Evolutionary conservation across 2,329 filamentous ascomycete genomes (phyloP).

Genomic region (Pezicula rhizophila): DNA sequence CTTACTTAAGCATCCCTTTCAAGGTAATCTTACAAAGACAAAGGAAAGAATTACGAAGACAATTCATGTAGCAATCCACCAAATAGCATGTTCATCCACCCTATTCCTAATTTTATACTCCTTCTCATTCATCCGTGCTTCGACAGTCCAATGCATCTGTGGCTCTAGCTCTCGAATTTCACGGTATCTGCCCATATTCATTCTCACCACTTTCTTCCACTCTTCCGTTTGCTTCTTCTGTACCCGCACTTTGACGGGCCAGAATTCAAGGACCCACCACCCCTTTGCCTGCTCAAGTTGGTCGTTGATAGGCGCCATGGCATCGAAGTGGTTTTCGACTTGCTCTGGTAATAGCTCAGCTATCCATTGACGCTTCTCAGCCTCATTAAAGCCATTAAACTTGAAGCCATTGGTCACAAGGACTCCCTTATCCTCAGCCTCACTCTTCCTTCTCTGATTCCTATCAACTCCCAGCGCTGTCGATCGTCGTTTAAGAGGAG

Average conservation of each 20-base stretch:
- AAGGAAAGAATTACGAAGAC: background rate
- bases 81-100: constrained; percentile 24
- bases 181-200: constrained; percentile 34
- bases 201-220: constrained; percentile 32
- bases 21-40: background rate
- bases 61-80: constrained; percentile 23
- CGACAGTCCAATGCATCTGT: constrained; percentile 38
- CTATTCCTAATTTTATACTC: constrained; percentile 29
- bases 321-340: constrained; percentile 37
- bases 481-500: constrained; percentile 27
- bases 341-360: constrained; percentile 30
- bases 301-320: constrained; percentile 34
- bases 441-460: constrained; percentile 17
- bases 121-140: constrained; percentile 28
- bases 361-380: constrained; percentile 5
- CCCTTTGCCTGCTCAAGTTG: constrained; percentile 29
- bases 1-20: background rate
- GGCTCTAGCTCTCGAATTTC: constrained; percentile 31
- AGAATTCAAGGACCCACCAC: constrained; percentile 39
- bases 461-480: constrained; percentile 23
- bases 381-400: constrained; percentile 1
- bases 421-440: constrained; percentile 3
- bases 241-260: constrained; percentile 34
- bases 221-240: constrained; percentile 24
- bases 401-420: background rate